Evolutionary conservation across 2,329 filamentous ascomycete genomes (phyloP).

Genomic region (Tolypocladium paradoxum): DNA sequence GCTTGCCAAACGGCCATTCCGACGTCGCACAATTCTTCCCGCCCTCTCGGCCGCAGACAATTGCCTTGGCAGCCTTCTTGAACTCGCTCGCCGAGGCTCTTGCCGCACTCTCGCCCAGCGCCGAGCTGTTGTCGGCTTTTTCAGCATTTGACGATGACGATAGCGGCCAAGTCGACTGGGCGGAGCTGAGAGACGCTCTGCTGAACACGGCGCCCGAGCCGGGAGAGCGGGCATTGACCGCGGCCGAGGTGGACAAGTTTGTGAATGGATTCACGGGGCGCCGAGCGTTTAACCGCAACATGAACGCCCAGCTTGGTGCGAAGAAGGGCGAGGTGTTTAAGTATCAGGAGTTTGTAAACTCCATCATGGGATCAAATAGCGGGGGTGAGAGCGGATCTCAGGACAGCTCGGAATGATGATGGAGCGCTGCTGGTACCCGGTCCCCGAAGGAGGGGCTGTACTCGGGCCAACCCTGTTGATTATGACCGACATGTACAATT

Average conservation of each 20-base stretch:
- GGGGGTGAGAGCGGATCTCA: slow-evolving; percentile 16
- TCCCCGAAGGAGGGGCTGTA: neutral
- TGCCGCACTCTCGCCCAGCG: slow-evolving; percentile 61
- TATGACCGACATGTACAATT: neutral
- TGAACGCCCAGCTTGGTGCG: slow-evolving; percentile 36
- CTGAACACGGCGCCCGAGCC: slow-evolving; percentile 71
- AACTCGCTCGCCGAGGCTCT: slow-evolving; percentile 70
- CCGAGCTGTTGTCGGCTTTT: slow-evolving; percentile 80
- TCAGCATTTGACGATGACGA: slow-evolving; percentile 95
- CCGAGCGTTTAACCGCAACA: slow-evolving; percentile 65
- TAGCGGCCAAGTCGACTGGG: slow-evolving; percentile 80
- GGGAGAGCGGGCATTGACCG: slow-evolving; percentile 53
- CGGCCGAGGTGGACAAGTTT: slow-evolving; percentile 75
- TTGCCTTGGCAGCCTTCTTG: slow-evolving; percentile 78
- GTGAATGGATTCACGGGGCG: slow-evolving; percentile 76
- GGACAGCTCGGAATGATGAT: slow-evolving; percentile 11
- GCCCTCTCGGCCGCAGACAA: slow-evolving; percentile 55
- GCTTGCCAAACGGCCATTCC: slow-evolving; percentile 60
- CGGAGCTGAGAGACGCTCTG: slow-evolving; percentile 71
- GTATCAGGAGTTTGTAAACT: slow-evolving; percentile 84
- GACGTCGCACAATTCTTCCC: slow-evolving; percentile 79
- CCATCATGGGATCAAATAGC: slow-evolving; percentile 45
- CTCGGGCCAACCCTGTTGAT: neutral
- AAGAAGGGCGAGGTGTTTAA: slow-evolving; percentile 82
- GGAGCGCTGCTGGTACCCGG: neutral